A percentile compares a stretch with the other conserved stretches of the same genome.
These are phyloP conservation scores for Rauvolfia tetraphylla DNA, from an alignment of 257 asterid genomes.

Conservation along the genomic window DNA sequence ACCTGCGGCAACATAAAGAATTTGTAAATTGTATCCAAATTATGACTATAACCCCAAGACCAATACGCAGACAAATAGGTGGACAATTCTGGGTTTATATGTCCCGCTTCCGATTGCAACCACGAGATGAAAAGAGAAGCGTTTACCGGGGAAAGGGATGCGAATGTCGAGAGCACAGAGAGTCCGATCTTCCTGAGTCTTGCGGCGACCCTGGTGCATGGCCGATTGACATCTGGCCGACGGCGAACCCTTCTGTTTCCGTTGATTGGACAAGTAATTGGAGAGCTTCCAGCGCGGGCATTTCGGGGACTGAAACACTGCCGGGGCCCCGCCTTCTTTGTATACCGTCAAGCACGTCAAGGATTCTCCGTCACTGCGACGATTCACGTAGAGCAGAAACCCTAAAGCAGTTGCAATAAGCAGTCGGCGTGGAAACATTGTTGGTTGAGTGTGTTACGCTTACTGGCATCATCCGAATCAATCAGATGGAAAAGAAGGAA, in stretches of 20 bases:
- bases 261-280: slow-evolving; percentile 32
- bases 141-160: slow-evolving; percentile 76
- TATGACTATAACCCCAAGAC: not conserved
- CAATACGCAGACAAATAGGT: not conserved
- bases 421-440: not conserved
- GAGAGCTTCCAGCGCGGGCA: slow-evolving; percentile 93
- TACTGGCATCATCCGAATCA: not conserved
- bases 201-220: slow-evolving; percentile 81
- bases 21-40: slow-evolving; percentile 1
- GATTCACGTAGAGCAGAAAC: slow-evolving; percentile 27
- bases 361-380: slow-evolving; percentile 60
- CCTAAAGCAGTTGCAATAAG: slow-evolving; percentile 18
- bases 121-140: not conserved
- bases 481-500: not conserved
- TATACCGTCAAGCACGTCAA: slow-evolving; percentile 76
- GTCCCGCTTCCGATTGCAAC: not conserved
- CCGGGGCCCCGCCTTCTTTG: slow-evolving; percentile 92
- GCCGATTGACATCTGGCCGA: slow-evolving; percentile 62
- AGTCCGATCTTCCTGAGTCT: slow-evolving; percentile 83
- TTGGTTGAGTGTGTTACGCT: not conserved
- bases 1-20: slow-evolving; percentile 36
- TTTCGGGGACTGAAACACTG: slow-evolving; percentile 89
- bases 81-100: not conserved
- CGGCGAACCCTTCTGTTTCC: slow-evolving; percentile 22
- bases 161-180: slow-evolving; percentile 69